A percentile compares a stretch with the other conserved stretches of the same genome.
These are phyloP conservation scores for Aureobasidium sp. DNA, from an alignment of 2,329 filamentous ascomycete genomes.

Conservation along the genomic window DNA sequence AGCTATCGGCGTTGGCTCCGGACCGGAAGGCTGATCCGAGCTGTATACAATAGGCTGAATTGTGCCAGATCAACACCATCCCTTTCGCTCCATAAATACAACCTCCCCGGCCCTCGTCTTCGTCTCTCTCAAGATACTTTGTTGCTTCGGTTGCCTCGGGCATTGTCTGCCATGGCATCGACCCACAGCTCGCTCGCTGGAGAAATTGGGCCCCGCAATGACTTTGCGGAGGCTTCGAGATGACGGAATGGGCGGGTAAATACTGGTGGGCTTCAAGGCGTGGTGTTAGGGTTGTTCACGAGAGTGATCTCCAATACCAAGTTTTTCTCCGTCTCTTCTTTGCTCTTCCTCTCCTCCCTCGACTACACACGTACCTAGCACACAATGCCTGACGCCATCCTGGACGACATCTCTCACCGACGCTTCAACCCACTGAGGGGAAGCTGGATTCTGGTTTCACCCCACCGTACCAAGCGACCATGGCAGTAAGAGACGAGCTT, in stretches of 20 bases:
- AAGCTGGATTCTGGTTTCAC: slow-evolving; percentile 88
- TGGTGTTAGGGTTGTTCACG: neutral
- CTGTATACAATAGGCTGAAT: slow-evolving; percentile 6
- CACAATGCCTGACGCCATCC: slow-evolving; percentile 41
- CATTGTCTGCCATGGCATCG: neutral
- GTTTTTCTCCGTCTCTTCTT: neutral
- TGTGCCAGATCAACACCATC: neutral
- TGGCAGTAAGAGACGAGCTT: slow-evolving; percentile 63
- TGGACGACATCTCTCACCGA: slow-evolving; percentile 94
- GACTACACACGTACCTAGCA: neutral
- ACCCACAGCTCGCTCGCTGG: neutral
- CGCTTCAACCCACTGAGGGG: slow-evolving; percentile 87
- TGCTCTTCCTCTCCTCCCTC: neutral
- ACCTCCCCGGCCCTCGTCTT: neutral
- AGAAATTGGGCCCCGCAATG: neutral
- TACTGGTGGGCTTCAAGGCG: neutral
- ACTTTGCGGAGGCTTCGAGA: neutral
- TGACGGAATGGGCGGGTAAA: neutral
- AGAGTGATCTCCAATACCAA: neutral
- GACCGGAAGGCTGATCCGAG: neutral
- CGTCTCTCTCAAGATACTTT: neutral
- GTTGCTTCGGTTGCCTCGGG: neutral
- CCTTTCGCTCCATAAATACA: neutral
- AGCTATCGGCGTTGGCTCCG: neutral
- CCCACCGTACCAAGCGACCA: slow-evolving; percentile 90